phyloP scores from a whole-genome alignment of 495 filamentous ascomycete species.

The Hyaloscypha finlandica region DNA sequence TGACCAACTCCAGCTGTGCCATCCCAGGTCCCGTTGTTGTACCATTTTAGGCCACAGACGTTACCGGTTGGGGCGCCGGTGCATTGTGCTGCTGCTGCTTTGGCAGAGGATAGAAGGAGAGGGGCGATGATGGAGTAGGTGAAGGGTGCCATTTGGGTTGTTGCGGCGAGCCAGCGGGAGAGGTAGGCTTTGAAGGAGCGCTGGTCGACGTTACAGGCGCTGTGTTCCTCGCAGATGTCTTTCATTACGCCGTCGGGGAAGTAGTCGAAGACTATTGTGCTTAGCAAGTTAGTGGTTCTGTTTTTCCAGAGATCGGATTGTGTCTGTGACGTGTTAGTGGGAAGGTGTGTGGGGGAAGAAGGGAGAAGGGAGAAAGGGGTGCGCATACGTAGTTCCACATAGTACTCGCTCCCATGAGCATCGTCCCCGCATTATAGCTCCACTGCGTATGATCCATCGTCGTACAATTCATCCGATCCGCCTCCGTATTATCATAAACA shows the following conservation, averaged over 20 bases:
- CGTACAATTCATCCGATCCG: conserved; percentile 54
- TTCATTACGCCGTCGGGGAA: conserved; percentile 57
- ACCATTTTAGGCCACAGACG: conserved; percentile 75
- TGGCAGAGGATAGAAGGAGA: conserved; percentile 60
- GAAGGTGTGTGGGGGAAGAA: background rate
- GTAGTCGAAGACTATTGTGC: conserved; percentile 45
- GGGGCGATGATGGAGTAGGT: conserved; percentile 59
- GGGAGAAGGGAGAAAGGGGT: background rate
- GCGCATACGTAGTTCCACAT: conserved; percentile 63
- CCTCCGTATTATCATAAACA: conserved; percentile 68
- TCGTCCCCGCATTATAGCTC: conserved; percentile 66
- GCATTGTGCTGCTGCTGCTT: conserved; percentile 71
- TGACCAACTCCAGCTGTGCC: conserved; percentile 61
- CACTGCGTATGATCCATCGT: conserved; percentile 57
- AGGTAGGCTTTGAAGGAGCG: conserved; percentile 86
- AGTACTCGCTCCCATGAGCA: conserved; percentile 63
- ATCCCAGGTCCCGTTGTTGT: conserved; percentile 58
- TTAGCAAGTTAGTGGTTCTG: conserved; percentile 21
- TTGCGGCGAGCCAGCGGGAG: conserved; percentile 73
- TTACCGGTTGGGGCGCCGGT: conserved; percentile 56
- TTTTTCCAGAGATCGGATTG: conserved; percentile 40
- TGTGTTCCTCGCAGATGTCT: conserved; percentile 68
- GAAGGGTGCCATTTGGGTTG: conserved; percentile 72
- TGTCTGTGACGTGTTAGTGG: conserved; percentile 37
- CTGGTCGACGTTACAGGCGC: conserved; percentile 70